These are phyloP conservation scores for Blastobotrys chiropterorum DNA, from an alignment of 805 yeast genomes.

Conservation along the genomic window DNA sequence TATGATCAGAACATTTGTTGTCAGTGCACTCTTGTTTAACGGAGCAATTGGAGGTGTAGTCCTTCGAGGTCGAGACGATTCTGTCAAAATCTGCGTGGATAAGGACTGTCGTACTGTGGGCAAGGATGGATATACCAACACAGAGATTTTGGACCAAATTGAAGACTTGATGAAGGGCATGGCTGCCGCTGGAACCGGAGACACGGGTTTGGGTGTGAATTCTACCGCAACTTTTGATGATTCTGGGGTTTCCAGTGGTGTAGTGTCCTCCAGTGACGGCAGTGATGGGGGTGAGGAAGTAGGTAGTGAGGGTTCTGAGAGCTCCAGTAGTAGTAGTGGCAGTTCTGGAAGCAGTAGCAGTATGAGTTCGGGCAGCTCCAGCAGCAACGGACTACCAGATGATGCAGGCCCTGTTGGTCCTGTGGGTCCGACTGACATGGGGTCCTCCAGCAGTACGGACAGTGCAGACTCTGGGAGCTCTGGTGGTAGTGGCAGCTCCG, in stretches of 20 bases:
- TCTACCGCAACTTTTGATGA: too few species aligned
- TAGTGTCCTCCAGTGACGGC: too few species aligned
- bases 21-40: not conserved
- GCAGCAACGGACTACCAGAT: not conserved
- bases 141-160: not conserved
- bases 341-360: not conserved
- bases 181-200: not conserved
- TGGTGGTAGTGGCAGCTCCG: too few species aligned
- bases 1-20: not conserved
- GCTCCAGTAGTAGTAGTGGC: too few species aligned
- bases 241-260: too few species aligned
- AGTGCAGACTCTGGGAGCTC: too few species aligned
- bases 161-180: not conserved
- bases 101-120: not conserved
- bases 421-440: not conserved
- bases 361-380: not conserved
- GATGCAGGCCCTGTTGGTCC: not conserved
- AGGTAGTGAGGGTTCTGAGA: too few species aligned
- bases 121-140: not conserved
- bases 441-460: not conserved
- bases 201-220: too few species aligned
- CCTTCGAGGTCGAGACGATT: not conserved
- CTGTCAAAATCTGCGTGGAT: not conserved
- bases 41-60: not conserved
- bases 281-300: too few species aligned